Evolutionary conservation across 495 filamentous ascomycete species (phyloP), one percentile per base, ranked within the genome.

Genomic region (Neurospora sp.): DNA sequence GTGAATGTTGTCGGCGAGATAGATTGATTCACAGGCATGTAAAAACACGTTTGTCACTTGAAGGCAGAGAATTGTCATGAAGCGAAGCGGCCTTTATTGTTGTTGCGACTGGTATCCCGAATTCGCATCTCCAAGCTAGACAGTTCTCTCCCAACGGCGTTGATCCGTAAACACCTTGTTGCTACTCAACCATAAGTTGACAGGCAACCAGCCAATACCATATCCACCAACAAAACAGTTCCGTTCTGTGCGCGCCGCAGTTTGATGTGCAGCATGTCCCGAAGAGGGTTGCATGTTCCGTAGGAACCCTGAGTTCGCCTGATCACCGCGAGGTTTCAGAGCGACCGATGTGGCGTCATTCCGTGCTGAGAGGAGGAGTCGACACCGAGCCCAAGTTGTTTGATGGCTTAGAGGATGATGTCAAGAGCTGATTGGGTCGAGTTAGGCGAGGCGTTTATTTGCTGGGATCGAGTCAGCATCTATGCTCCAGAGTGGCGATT

Each of bases 401-500:
- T n/a, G 62, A 54, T 38, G 62, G 71, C 46, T 76, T 73, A 76
- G 72, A 73, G 54, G 71, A 69, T 69, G 62, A 74, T 70, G 73
- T 69, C 70, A 69, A 76, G 70, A 74, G 77, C 76, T 79, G 77
- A 70, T 78, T 79, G 79, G 81, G 79, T 81, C 81, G 78, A 80
- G 79, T 48, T 62, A 78, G 66, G 35, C 54, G 39, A 73, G 85
- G 83, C 81, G 87, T 91, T 93, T 93, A 93, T 87, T 93, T 93
- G 85, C 90, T 92, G 81, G 10, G 75, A 69, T 72, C 7, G 27
- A 66, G 54, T 66, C 54, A 66, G 27, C 54, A 18, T 27, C 2
- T 16, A 35, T 66, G 54, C 74, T 46, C 72, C 39, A 31, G 54
- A 72, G 76, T 69, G 73, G 73, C 71, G 38, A 35, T 23, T 31